phyloP scores from a whole-genome alignment of 2,329 filamentous ascomycete genomes.

The Dactylella cylindrospora region DNA sequence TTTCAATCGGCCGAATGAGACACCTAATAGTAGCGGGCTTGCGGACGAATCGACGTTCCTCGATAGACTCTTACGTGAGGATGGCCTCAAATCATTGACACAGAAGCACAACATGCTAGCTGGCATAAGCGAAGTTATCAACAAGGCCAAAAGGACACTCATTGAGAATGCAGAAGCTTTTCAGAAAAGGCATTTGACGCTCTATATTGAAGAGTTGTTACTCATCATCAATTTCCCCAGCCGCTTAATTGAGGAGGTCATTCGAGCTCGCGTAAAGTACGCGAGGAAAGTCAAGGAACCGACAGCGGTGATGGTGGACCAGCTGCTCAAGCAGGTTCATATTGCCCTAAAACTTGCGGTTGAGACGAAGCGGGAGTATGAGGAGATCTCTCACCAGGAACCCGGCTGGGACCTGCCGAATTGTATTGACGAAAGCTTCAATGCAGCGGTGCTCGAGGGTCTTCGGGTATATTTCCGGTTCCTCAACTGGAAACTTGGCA shows the following conservation, averaged over 20 bases:
- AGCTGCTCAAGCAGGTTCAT: conserved; percentile 97
- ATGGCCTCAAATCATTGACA: conserved; percentile 87
- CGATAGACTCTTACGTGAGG: conserved; percentile 91
- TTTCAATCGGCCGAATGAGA: conserved; percentile 73
- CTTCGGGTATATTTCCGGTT: conserved; percentile 98
- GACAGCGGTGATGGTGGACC: conserved; percentile 87
- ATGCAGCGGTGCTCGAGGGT: conserved; percentile 85
- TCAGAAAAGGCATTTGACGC: conserved; percentile 83
- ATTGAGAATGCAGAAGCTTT: conserved; percentile 85
- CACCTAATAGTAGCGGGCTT: conserved; percentile 70
- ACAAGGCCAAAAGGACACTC: conserved; percentile 87
- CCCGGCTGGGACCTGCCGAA: conserved; percentile 93
- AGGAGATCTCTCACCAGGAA: conserved; percentile 78
- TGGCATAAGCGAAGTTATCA: conserved; percentile 80
- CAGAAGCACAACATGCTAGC: conserved; percentile 78
- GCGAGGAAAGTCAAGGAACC: conserved; percentile 95
- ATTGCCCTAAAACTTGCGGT: conserved; percentile 88
- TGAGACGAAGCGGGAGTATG: conserved; percentile 86
- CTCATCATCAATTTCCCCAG: conserved; percentile 97
- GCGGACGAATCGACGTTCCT: conserved; percentile 89
- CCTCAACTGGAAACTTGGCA: conserved; percentile 94
- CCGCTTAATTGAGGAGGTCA: conserved; percentile 92
- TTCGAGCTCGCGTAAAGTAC: conserved; percentile 84
- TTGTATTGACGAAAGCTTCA: conserved; percentile 95
- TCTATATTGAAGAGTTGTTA: conserved; percentile 93